Evolutionary conservation across 352 stramenopile species (phyloP).

Genomic region (Saprolegnia diclina): DNA sequence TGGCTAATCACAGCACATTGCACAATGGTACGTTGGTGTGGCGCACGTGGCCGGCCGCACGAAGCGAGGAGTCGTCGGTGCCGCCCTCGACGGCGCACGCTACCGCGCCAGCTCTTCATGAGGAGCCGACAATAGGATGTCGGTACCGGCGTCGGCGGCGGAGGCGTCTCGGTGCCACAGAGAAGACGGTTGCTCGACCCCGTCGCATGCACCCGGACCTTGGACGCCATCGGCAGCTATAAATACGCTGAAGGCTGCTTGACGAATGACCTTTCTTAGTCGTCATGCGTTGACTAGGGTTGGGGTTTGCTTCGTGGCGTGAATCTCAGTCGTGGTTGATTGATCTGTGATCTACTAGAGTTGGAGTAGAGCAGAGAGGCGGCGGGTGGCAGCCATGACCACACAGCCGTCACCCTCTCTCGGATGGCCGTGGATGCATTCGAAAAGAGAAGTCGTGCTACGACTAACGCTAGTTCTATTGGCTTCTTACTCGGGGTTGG

Average conservation of each 20-base stretch:
- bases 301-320: too few relatives aligned
- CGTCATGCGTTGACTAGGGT: too few relatives aligned
- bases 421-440: not conserved
- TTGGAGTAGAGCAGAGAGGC: too few relatives aligned
- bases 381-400: too few relatives aligned
- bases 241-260: not conserved
- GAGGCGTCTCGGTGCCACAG: not conserved
- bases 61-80: not conserved
- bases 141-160: not conserved
- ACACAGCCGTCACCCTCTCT: too few relatives aligned
- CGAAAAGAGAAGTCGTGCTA: too few relatives aligned
- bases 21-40: not conserved
- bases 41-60: not conserved
- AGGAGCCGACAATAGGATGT: too few relatives aligned
- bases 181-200: conserved; percentile 18
- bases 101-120: too few relatives aligned
- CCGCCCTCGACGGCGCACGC: not conserved
- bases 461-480: too few relatives aligned
- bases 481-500: not conserved
- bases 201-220: conserved; percentile 24
- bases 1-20: not conserved
- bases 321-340: too few relatives aligned
- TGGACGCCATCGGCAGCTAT: conserved; percentile 9
- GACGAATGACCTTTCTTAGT: too few relatives aligned
- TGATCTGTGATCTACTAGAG: too few relatives aligned